These are phyloP conservation scores for Schizophyllum amplum DNA, from an alignment of 1,284 basidiomycete genomes.

Conservation along the genomic window DNA sequence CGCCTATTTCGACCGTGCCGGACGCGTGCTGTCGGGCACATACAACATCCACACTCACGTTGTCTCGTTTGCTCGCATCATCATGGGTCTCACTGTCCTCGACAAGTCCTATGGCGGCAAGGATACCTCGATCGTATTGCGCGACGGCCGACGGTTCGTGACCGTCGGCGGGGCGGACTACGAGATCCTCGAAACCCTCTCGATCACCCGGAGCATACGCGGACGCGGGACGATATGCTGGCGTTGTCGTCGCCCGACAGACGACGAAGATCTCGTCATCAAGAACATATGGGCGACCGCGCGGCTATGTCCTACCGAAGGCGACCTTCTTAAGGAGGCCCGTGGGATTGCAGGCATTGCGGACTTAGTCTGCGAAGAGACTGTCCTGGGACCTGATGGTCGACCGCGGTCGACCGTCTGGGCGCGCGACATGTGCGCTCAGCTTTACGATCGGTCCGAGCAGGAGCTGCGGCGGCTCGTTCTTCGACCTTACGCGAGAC, in stretches of 20 bases:
- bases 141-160: conserved; percentile 2
- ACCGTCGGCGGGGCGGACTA: background rate
- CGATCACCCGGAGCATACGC: conserved; percentile 2
- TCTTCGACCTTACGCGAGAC: background rate
- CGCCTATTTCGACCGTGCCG: background rate
- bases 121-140: background rate
- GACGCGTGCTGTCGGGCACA: background rate
- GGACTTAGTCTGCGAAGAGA: conserved; percentile 2
- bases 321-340: conserved; percentile 1
- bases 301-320: no score
- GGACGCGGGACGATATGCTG: conserved; percentile 10
- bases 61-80: background rate
- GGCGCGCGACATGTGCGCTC: no score
- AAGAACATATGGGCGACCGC: conserved; percentile 10
- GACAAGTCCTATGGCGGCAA: background rate
- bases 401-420: background rate
- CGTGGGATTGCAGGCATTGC: conserved; percentile 3
- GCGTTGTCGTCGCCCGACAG: background rate
- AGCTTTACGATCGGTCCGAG: no score
- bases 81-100: background rate
- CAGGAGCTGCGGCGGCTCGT: background rate
- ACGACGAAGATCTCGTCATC: conserved; percentile 8
- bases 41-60: background rate
- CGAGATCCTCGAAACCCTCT: background rate
- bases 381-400: background rate